phyloP scores from a whole-genome alignment of 163 green algal species.

The Chloroidium sp. region DNA sequence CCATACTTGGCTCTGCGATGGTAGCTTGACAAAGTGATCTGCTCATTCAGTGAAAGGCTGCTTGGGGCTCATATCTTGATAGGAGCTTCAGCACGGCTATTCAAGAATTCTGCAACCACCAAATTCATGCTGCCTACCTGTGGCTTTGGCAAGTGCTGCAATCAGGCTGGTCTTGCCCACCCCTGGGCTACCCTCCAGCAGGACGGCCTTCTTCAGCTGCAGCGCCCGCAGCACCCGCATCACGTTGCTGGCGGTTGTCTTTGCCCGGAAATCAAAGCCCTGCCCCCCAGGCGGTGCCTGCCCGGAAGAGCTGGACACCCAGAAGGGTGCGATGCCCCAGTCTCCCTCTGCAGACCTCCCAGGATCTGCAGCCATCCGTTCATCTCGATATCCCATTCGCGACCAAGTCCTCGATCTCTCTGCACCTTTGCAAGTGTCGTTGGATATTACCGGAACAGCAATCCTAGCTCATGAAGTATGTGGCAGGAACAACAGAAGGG shows the following conservation, averaged over 20 bases:
- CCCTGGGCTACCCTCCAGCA: conserved; percentile 91
- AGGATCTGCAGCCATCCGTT: not conserved
- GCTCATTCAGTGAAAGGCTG: too few relatives aligned
- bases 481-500: too few relatives aligned
- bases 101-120: too few relatives aligned
- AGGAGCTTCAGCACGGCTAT: too few relatives aligned
- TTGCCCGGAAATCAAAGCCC: conserved; percentile 74
- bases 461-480: too few relatives aligned
- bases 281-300: not conserved
- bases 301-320: not conserved
- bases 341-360: not conserved
- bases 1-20: too few relatives aligned
- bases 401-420: too few relatives aligned
- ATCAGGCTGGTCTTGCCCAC: conserved; percentile 96
- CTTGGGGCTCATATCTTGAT: too few relatives aligned
- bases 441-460: too few relatives aligned
- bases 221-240: conserved; percentile 77
- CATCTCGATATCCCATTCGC: too few relatives aligned
- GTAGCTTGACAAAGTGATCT: too few relatives aligned
- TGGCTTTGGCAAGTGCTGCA: conserved; percentile 63
- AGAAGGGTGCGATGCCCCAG: conserved; percentile 57
- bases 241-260: conserved; percentile 79
- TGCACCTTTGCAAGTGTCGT: too few relatives aligned
- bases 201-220: conserved; percentile 71
- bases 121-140: conserved; percentile 16